Percentiles rank a stretch among this genome's conserved stretches.
These are phyloP conservation scores for Ramularia endophylla DNA, from an alignment of 2,329 filamentous ascomycete species.

Conservation along the genomic window DNA sequence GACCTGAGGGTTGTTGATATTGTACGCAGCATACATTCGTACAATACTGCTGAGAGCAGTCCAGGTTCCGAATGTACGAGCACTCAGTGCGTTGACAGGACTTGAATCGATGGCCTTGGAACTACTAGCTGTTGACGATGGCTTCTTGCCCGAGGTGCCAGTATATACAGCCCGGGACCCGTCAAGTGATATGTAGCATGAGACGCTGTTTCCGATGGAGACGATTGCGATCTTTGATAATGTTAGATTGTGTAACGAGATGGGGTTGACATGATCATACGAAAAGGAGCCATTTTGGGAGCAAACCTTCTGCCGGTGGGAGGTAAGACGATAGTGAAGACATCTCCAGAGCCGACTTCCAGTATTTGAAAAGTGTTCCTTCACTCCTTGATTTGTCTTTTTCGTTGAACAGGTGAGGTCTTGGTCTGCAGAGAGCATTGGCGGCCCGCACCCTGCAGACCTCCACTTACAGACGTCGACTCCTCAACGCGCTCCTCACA, in stretches of 20 bases:
- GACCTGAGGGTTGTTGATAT: slow-evolving; percentile 64
- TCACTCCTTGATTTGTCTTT: too few relatives aligned
- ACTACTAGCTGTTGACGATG: slow-evolving; percentile 19
- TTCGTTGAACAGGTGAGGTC: too few relatives aligned
- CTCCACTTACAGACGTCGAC: neutral
- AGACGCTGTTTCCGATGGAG: slow-evolving; percentile 76
- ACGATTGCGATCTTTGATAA: slow-evolving; percentile 65
- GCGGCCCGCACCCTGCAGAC: too few relatives aligned
- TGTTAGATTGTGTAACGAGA: slow-evolving; percentile 8
- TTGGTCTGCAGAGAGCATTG: too few relatives aligned
- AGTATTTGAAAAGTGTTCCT: too few relatives aligned
- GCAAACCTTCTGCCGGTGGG: slow-evolving; percentile 44
- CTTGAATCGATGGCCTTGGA: slow-evolving; percentile 19
- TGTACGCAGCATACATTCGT: slow-evolving; percentile 76
- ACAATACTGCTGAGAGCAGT: slow-evolving; percentile 72
- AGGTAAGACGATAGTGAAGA: slow-evolving; percentile 33
- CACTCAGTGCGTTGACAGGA: slow-evolving; percentile 65
- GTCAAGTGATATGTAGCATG: slow-evolving; percentile 72
- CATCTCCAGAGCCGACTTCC: slow-evolving; percentile 9
- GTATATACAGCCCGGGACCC: slow-evolving; percentile 87
- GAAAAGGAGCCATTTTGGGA: slow-evolving; percentile 61
- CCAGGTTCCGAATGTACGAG: slow-evolving; percentile 82
- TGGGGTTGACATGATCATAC: slow-evolving; percentile 36
- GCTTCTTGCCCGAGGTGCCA: slow-evolving; percentile 47
- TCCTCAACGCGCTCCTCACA: too few relatives aligned